These are phyloP conservation scores for Perilla frutescens DNA, from an alignment of 257 asterid genomes.

Conservation along the genomic window DNA sequence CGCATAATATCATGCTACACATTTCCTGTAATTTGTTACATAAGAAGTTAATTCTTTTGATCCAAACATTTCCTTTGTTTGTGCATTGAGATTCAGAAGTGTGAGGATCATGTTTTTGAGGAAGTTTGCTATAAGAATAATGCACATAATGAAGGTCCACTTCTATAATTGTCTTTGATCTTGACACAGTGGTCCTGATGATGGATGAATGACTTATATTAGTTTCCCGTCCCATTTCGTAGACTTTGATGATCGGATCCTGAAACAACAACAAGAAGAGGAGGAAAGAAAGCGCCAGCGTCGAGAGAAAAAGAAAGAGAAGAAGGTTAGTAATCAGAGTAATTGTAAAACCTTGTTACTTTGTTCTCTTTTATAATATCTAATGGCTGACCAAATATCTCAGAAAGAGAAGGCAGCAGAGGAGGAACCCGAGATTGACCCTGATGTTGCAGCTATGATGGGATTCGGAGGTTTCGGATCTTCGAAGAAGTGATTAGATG, in stretches of 20 bases:
- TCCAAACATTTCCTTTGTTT: not conserved
- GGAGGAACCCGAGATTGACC: slow-evolving; percentile 90
- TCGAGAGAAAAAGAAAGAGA: slow-evolving; percentile 96
- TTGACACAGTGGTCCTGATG: slow-evolving; percentile 1
- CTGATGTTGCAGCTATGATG: slow-evolving; percentile 96
- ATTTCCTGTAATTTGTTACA: not conserved
- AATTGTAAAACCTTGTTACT: not conserved
- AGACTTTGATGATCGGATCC: slow-evolving; percentile 91
- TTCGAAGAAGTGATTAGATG: slow-evolving; percentile 74
- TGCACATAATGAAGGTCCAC: slow-evolving; percentile 5
- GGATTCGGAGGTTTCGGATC: slow-evolving; percentile 96
- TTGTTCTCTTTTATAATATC: not conserved
- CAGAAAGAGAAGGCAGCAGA: slow-evolving; percentile 88
- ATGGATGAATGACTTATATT: slow-evolving; percentile 7
- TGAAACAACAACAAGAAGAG: slow-evolving; percentile 96
- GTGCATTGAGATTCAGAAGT: not conserved
- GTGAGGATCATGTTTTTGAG: slow-evolving; percentile 1
- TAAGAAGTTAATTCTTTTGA: not conserved
- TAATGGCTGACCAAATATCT: slow-evolving; percentile 23
- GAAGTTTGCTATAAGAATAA: not conserved
- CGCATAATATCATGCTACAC: not conserved
- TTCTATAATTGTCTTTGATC: not conserved
- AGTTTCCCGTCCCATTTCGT: slow-evolving; percentile 17
- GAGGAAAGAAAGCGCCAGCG: slow-evolving; percentile 94
- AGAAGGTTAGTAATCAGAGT: slow-evolving; percentile 61